Evolutionary conservation across 805 yeast species (phyloP).

Genomic region (Saccharomycopsis lassenensis): DNA sequence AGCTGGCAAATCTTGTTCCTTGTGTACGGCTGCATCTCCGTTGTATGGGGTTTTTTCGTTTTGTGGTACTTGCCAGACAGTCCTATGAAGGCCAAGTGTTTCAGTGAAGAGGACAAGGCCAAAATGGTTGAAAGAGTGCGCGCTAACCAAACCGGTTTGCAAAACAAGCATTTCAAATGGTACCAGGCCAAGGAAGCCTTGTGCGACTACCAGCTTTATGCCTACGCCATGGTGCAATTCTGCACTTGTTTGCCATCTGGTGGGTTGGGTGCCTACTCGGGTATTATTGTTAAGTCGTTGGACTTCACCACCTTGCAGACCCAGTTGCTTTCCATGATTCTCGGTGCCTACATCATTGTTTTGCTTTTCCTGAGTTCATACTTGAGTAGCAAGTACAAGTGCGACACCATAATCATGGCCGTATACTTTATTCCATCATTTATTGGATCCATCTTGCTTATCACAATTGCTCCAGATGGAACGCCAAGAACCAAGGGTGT

Average conservation of each 20-base stretch:
- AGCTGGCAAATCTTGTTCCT: conserved; percentile 27
- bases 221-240: conserved; percentile 22
- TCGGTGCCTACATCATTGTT: conserved; percentile 25
- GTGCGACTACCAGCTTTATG: conserved; percentile 21
- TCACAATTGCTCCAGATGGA: conserved; percentile 21
- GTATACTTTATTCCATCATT: conserved; percentile 25
- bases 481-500: conserved; percentile 21
- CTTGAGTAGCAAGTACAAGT: conserved; percentile 19
- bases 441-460: conserved; percentile 24
- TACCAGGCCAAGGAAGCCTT: conserved; percentile 22
- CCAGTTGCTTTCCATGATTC: conserved; percentile 25
- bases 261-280: conserved; percentile 25
- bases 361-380: conserved; percentile 22
- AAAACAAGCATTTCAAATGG: conserved; percentile 23
- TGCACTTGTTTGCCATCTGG: conserved; percentile 23
- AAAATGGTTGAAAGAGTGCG: conserved; percentile 24
- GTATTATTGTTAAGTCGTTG: conserved; percentile 23
- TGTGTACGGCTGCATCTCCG: conserved; percentile 26
- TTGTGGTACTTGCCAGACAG: conserved; percentile 25
- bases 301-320: conserved; percentile 25
- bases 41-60: conserved; percentile 25
- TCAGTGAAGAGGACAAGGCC: conserved; percentile 24
- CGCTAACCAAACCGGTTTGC: conserved; percentile 28
- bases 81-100: conserved; percentile 27
- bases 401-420: conserved; percentile 20